Conservation (phyloP, 1,284 basidiomycete genomes). For the Waitea zeae region DNA sequence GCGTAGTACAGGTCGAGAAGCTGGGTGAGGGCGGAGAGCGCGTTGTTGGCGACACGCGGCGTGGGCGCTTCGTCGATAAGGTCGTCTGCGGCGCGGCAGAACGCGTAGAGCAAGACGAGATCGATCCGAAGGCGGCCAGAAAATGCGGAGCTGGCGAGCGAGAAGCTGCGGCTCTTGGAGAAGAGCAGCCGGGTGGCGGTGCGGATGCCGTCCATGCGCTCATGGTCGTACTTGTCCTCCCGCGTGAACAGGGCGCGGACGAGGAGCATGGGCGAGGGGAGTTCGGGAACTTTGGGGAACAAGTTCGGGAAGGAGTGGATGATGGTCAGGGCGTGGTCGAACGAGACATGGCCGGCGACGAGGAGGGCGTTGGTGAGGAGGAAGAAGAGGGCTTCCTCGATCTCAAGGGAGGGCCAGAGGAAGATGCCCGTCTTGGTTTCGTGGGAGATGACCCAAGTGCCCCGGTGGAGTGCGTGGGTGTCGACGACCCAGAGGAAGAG, state of each 20-base stretch:
- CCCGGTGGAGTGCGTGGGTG: constrained; percentile 10
- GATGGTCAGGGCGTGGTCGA: background rate
- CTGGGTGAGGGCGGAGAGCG: too few species aligned
- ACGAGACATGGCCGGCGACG: constrained; percentile 7
- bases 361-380: constrained; percentile 12
- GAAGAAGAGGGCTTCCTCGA: constrained; percentile 14
- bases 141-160: background rate
- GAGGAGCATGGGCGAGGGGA: background rate
- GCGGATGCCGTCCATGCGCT: background rate
- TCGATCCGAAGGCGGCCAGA: background rate
- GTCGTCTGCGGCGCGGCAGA: background rate
- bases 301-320: background rate
- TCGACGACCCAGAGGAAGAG: constrained; percentile 13
- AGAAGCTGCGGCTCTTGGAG: background rate
- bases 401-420: constrained; percentile 9
- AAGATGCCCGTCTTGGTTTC: constrained; percentile 10
- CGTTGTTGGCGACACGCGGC: too few species aligned
- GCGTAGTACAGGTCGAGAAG: too few species aligned
- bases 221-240: background rate
- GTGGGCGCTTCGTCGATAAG: background rate
- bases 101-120: background rate
- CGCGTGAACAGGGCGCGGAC: background rate
- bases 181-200: background rate
- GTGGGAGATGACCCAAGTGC: constrained; percentile 12
- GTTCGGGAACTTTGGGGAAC: background rate